Evolutionary conservation across 768 basidiomycete species (phyloP).

Genomic region (Suillus plorans): DNA sequence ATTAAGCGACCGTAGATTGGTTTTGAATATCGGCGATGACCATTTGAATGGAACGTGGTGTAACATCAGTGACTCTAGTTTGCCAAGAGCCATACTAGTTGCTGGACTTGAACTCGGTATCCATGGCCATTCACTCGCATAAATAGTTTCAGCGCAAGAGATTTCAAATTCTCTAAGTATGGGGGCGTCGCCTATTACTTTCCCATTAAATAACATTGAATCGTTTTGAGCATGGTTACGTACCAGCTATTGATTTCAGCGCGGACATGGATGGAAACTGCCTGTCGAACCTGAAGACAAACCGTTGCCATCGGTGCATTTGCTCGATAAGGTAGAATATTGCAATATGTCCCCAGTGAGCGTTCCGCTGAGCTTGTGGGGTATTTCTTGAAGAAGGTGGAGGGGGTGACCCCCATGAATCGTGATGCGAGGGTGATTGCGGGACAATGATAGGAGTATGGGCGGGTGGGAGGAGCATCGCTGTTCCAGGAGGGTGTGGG

Average conservation of each 20-base stretch:
- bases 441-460: conserved; percentile 48
- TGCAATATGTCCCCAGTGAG: conserved; percentile 80
- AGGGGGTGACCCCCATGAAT: conserved; percentile 38
- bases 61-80: conserved; percentile 57
- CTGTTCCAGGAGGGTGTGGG: conserved; percentile 25
- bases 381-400: conserved; percentile 27
- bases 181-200: conserved; percentile 62
- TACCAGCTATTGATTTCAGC: conserved; percentile 71
- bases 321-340: conserved; percentile 78
- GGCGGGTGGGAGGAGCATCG: conserved; percentile 35
- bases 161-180: conserved; percentile 76
- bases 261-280: conserved; percentile 74
- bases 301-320: conserved; percentile 81
- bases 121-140: conserved; percentile 70
- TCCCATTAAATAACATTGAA: conserved; percentile 4
- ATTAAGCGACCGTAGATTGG: conserved; percentile 55
- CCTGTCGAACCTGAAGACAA: conserved; percentile 77
- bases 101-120: conserved; percentile 51
- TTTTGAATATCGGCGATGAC: conserved; percentile 70
- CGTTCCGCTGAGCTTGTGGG: conserved; percentile 44
- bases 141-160: conserved; percentile 65
- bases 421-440: conserved; percentile 40
- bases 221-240: conserved; percentile 20
- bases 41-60: conserved; percentile 77
- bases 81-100: conserved; percentile 39